phyloP scores from a whole-genome alignment of 331 rosid species.

The Malus hybrid region DNA sequence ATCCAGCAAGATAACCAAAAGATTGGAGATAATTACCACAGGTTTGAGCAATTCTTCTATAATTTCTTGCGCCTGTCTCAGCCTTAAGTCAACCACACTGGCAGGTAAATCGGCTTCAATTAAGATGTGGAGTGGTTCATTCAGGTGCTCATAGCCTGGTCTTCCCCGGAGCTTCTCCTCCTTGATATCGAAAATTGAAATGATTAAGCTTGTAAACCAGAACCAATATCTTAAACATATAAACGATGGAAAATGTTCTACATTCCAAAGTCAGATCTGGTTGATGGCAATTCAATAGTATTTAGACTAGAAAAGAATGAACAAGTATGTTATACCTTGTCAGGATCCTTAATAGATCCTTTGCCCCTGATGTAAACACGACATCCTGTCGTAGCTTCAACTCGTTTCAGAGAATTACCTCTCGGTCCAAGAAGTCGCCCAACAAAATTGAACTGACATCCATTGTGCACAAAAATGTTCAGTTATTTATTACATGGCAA shows the following conservation, averaged over 20 bases:
- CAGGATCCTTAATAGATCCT: conserved; percentile 93
- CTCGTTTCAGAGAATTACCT: conserved; percentile 94
- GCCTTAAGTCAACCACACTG: conserved; percentile 68
- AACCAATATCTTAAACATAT: not conserved
- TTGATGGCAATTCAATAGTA: not conserved
- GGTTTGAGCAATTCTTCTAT: conserved; percentile 97
- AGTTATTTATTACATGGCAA: conserved; percentile 10
- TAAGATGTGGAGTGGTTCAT: conserved; percentile 86
- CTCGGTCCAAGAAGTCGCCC: conserved; percentile 98
- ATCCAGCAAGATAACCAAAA: not conserved
- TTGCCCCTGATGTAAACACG: conserved; percentile 93
- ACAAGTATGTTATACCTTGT: conserved; percentile 51
- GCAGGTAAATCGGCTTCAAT: conserved; percentile 93
- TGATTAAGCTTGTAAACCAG: conserved; percentile 4
- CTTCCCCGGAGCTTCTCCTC: conserved; percentile 96
- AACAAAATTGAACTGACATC: conserved; percentile 81
- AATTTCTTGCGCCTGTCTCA: conserved; percentile 94
- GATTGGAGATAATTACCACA: conserved; percentile 52
- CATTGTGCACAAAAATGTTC: conserved; percentile 5
- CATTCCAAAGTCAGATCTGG: not conserved
- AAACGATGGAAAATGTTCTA: conserved; percentile 8
- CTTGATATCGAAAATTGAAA: conserved; percentile 34
- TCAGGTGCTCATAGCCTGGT: conserved; percentile 96
- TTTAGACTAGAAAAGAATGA: conserved; percentile 6
- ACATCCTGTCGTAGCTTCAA: conserved; percentile 94